These are phyloP conservation scores for Carex scoparia DNA, from an alignment of 176 grass and related monocot genomes.

Conservation along the genomic window DNA sequence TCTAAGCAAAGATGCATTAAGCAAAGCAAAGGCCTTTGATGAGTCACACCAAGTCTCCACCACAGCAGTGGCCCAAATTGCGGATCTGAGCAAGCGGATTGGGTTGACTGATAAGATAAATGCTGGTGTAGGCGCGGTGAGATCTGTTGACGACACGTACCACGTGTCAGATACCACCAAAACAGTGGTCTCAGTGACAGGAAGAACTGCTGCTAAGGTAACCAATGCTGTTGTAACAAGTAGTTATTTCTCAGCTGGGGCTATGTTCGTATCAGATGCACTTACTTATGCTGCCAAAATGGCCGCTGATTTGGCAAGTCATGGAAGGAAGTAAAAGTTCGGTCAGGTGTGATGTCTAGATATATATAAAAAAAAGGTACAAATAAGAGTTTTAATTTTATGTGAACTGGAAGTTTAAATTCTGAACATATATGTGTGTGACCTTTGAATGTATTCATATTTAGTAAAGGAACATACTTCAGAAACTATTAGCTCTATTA, in stretches of 20 bases:
- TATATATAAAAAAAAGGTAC: neutral
- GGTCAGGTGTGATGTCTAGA: neutral
- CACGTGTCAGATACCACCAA: constrained; percentile 54
- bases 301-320: constrained; percentile 61
- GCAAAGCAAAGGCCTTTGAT: constrained; percentile 84
- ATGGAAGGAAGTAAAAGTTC: constrained; percentile 52
- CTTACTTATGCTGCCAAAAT: constrained; percentile 57
- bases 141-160: constrained; percentile 76
- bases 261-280: constrained; percentile 77
- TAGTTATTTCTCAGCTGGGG: constrained; percentile 89
- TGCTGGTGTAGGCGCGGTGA: constrained; percentile 57
- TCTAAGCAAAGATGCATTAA: constrained; percentile 84
- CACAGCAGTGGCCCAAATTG: constrained; percentile 53
- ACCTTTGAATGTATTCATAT: neutral
- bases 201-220: constrained; percentile 55
- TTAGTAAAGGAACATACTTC: neutral
- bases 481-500: neutral
- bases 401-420: neutral
- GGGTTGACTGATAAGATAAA: constrained; percentile 77
- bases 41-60: constrained; percentile 65
- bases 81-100: constrained; percentile 72
- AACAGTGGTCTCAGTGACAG: constrained; percentile 50
- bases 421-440: neutral
- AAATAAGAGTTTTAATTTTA: neutral
- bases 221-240: constrained; percentile 62